Percentiles rank a stretch among this genome's conserved stretches.
Conservation (phyloP, 2,329 filamentous ascomycete genomes). For the Fusarium xyrophilum region DNA sequence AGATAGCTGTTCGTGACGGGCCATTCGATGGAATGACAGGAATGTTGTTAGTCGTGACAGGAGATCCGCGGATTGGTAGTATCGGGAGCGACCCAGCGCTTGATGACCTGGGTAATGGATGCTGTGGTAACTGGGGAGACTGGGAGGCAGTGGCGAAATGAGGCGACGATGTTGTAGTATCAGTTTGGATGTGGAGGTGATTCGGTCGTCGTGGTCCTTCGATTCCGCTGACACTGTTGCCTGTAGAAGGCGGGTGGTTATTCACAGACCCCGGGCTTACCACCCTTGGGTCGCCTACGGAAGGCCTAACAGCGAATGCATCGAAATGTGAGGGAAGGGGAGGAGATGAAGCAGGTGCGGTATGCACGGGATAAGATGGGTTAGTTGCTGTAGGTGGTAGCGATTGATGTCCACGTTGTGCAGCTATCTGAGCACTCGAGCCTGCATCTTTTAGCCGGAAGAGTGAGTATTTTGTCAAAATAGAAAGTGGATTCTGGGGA, state of each 20-base stretch:
- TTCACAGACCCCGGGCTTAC: conserved; percentile 9
- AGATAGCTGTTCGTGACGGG: neutral
- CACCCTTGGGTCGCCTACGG: conserved; percentile 1
- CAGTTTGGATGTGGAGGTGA: conserved; percentile 10
- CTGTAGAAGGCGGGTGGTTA: neutral
- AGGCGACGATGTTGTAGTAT: neutral
- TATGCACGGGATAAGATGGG: neutral
- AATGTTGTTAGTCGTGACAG: conserved; percentile 2
- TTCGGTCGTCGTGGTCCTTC: conserved; percentile 9
- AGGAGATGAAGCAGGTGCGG: conserved; percentile 2
- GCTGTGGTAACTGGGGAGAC: conserved; percentile 12
- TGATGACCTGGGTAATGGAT: neutral
- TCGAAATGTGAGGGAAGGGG: conserved; percentile 13
- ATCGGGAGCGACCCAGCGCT: conserved; percentile 6
- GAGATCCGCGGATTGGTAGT: conserved; percentile 7
- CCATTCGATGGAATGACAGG: conserved; percentile 6
- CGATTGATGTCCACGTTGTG: conserved; percentile 14
- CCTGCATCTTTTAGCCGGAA: conserved; percentile 10
- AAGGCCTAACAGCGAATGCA: neutral
- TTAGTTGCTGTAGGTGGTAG: conserved; percentile 11
- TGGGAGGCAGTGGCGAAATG: conserved; percentile 2
- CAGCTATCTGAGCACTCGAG: neutral
- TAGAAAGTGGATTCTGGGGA: neutral
- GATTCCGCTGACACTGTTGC: neutral
- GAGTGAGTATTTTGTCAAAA: conserved; percentile 11